Base-by-base conservation (phyloP, 129 eudicot species). In the Calendula officinalis region DNA sequence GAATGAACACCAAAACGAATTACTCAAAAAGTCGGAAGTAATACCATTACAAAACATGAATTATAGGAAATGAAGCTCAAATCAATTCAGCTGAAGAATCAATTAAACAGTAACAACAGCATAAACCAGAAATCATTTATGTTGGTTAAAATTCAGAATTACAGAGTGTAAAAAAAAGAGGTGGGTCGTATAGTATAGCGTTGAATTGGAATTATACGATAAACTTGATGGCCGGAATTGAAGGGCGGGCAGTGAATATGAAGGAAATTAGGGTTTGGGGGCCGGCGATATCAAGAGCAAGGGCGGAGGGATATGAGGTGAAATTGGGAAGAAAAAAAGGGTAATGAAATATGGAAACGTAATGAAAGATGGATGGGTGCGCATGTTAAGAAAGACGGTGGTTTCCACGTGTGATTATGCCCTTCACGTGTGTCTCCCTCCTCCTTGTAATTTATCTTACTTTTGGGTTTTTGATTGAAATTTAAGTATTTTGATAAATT, bases 301-400 rank as follows among this genome's bases (percentile, higher is more conserved):
- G 73, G 45, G 15, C 15, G 57, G 46, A 62, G 67, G 60, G 62
- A 10, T 10, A 34, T 16, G 49, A 12, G 8, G 56, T 51, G 73
- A 74, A 62, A 75, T 65, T 41, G 70, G 10, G 22, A 2, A 34
- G 66, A 66, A 55, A 50, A 44, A 63, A n/a, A 46, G 32, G 34
- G 60, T 13, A 36, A 9, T 60, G 8, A 34, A 41, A 42, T 10
- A 40, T 38, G 16, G 15, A 14, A 30, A 58, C 8, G 38, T 57
- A 58, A 53, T 7, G 14, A 40, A 55, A n/a, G 9, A 41, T 7
- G 17, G 53, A 36, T 44, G 68, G 14, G 52, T 34, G 69, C 72
- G 60, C 51, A 51, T 54, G 55, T 62, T 54, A 55, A 66, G 73
- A 65, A 65, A 65, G 43, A 57, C 56, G 79, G 73, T 75, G 74